phyloP scores from a whole-genome alignment of 768 basidiomycete species.

The Polyporus arcularius region DNA sequence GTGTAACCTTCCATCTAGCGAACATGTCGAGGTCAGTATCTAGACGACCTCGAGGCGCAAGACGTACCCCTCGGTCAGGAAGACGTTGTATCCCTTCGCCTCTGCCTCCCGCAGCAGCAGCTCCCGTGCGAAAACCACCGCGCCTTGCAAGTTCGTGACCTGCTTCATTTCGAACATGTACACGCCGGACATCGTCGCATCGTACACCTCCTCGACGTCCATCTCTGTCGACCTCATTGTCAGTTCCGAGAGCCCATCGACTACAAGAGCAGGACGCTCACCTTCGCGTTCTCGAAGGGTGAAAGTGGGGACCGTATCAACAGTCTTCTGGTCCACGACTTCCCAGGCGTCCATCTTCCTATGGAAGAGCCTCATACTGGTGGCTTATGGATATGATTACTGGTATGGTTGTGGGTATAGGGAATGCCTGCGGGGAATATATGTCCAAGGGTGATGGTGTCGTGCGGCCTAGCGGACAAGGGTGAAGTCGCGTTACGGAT shows the following conservation, averaged over 20 bases:
- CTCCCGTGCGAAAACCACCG: conserved; percentile 62
- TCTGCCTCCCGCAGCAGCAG: conserved; percentile 59
- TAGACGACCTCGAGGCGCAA: not conserved
- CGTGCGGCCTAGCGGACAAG: not conserved
- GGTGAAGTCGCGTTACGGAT: not conserved
- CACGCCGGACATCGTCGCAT: conserved; percentile 55
- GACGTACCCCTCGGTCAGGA: conserved; percentile 67
- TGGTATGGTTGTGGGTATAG: not conserved
- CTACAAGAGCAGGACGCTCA: conserved; percentile 28
- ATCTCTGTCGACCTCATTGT: conserved; percentile 43
- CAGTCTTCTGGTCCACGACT: conserved; percentile 65
- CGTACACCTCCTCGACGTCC: conserved; percentile 56
- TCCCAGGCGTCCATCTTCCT: conserved; percentile 69
- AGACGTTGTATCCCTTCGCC: conserved; percentile 59
- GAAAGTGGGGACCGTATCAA: conserved; percentile 67
- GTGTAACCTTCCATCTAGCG: conserved; percentile 19
- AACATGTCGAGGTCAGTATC: not conserved
- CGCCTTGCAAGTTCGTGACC: conserved; percentile 49
- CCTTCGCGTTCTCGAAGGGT: conserved; percentile 52
- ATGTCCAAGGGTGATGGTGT: not conserved
- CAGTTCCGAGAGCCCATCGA: too few relatives aligned
- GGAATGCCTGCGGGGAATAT: not conserved
- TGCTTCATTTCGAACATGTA: conserved; percentile 47
- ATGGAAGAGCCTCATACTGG: conserved; percentile 38
- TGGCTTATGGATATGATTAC: not conserved